Evolutionary conservation across 1,284 basidiomycete genomes (phyloP).

Genomic region (Boletus mariae): DNA sequence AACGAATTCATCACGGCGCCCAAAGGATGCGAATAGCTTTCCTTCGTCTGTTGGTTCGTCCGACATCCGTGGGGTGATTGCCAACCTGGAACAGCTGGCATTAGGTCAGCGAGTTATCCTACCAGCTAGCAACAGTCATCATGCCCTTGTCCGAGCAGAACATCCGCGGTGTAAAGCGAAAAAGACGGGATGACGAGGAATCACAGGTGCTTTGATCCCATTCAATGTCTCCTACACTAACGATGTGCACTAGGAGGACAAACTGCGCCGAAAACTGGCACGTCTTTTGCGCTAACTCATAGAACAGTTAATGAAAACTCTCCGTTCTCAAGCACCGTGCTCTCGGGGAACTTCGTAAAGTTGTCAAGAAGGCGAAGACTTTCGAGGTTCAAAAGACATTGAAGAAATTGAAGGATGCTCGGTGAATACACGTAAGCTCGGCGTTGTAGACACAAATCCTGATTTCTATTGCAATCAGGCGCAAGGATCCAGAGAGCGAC

Average conservation of each 20-base stretch:
- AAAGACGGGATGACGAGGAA: slow-evolving; percentile 8
- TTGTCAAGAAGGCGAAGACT: slow-evolving; percentile 76
- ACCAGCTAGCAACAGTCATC: background rate
- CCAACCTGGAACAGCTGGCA: background rate
- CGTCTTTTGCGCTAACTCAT: slow-evolving; percentile 32
- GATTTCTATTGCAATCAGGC: slow-evolving; percentile 29
- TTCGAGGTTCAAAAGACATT: slow-evolving; percentile 84
- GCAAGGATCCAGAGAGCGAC: slow-evolving; percentile 37
- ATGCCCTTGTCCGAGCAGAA: slow-evolving; percentile 12
- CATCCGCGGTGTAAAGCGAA: slow-evolving; percentile 22
- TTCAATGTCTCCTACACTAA: slow-evolving; percentile 3
- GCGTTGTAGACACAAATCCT: background rate
- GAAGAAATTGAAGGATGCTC: slow-evolving; percentile 74
- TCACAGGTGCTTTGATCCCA: slow-evolving; percentile 13
- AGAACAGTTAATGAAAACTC: slow-evolving; percentile 7
- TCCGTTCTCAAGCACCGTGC: slow-evolving; percentile 56
- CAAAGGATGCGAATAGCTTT: slow-evolving; percentile 54
- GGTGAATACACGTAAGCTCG: slow-evolving; percentile 40
- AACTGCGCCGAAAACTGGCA: slow-evolving; percentile 38
- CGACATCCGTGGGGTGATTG: slow-evolving; percentile 19
- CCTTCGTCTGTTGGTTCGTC: slow-evolving; percentile 40
- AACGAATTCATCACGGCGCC: slow-evolving; percentile 57
- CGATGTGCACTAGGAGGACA: slow-evolving; percentile 12
- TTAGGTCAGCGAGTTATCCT: slow-evolving; percentile 20
- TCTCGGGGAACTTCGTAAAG: slow-evolving; percentile 62